These are phyloP conservation scores for Tilletia walkeri DNA, from an alignment of 1,284 basidiomycete species.

Conservation along the genomic window DNA sequence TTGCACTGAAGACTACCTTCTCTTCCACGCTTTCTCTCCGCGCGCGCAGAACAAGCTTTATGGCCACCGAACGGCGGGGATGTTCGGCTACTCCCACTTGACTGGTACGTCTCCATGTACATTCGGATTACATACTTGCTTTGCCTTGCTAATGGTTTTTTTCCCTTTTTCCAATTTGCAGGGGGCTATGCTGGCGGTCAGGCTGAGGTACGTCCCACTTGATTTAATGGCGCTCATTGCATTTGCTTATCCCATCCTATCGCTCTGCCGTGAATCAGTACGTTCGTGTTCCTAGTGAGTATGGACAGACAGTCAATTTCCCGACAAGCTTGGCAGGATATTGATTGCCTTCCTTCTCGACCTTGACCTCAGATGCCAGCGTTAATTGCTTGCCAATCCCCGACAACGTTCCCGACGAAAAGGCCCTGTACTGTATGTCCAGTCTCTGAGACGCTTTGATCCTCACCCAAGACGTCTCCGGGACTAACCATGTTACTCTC, in stretches of 20 bases:
- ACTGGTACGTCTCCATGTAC: slow-evolving; percentile 60
- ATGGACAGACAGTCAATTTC: no score
- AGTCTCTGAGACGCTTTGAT: no score
- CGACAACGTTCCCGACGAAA: slow-evolving; percentile 44
- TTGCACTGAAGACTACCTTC: slow-evolving; percentile 67
- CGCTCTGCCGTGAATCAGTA: background rate
- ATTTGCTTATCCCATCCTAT: no score
- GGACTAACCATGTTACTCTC: no score
- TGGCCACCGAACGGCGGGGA: slow-evolving; percentile 27
- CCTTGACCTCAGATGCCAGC: slow-evolving; percentile 59
- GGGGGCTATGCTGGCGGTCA: background rate
- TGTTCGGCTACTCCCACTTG: slow-evolving; percentile 65
- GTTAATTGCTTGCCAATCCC: slow-evolving; percentile 72
- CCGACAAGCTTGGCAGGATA: no score
- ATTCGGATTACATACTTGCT: slow-evolving; percentile 59
- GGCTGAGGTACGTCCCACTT: background rate
- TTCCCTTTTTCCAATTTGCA: background rate
- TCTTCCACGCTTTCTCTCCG: slow-evolving; percentile 20
- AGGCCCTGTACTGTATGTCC: slow-evolving; percentile 60
- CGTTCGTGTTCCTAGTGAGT: slow-evolving; percentile 29
- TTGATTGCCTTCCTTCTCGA: no score
- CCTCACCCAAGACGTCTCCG: no score
- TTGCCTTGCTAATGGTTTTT: background rate
- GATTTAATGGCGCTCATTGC: no score
- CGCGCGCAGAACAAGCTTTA: background rate